These are phyloP conservation scores for Drechslerella coelobrocha DNA, from an alignment of 2,329 filamentous ascomycete genomes.

Conservation along the genomic window DNA sequence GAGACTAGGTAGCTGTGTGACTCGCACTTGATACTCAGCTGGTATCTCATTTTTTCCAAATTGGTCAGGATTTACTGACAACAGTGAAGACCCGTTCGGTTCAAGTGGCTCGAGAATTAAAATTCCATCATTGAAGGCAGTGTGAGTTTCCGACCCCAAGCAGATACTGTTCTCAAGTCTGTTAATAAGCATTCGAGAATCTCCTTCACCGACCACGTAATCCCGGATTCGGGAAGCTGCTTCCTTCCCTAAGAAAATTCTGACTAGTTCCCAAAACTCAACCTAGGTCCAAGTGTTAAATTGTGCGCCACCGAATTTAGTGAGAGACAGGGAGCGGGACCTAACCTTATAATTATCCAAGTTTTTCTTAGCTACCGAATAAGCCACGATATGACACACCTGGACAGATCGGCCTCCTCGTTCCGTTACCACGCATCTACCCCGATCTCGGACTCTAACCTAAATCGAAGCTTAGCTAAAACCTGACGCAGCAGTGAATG, in stretches of 20 bases:
- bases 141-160: not conserved
- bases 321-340: not conserved
- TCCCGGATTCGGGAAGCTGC: not conserved
- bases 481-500: no score
- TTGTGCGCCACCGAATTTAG: not conserved
- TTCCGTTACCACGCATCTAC: no score
- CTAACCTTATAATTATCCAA: not conserved
- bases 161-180: not conserved
- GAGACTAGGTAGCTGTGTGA: not conserved
- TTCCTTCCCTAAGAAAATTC: not conserved
- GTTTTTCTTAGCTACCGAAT: not conserved
- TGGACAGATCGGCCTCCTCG: no score
- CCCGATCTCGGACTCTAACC: not conserved
- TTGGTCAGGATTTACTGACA: not conserved
- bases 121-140: not conserved
- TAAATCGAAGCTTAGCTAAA: no score
- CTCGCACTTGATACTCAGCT: not conserved
- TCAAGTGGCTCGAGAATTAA: conserved; percentile 1
- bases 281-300: not conserved
- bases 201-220: not conserved
- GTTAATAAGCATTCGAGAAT: not conserved
- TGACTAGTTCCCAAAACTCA: conserved; percentile 4
- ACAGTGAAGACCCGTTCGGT: not conserved
- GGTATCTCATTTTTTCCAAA: not conserved
- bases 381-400: conserved; percentile 2